A percentile compares a stretch with the other conserved stretches of the same genome.
Evolutionary conservation across 2,329 filamentous ascomycete species (phyloP).

Genomic region (Colletotrichum tamarilloi): DNA sequence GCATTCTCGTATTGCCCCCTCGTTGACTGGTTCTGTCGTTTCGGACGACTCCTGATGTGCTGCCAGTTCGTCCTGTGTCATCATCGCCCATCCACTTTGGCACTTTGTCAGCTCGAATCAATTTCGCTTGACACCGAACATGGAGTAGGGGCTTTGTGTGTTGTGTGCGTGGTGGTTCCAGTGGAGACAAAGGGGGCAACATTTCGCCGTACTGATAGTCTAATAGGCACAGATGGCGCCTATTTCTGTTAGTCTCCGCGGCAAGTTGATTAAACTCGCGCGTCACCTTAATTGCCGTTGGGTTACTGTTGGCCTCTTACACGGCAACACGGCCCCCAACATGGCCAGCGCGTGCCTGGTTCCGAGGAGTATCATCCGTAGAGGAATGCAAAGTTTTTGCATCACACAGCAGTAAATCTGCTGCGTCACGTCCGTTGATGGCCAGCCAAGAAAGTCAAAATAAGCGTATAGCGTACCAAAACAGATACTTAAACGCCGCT

Average conservation of each 20-base stretch:
- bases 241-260: background rate
- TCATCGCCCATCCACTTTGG: background rate
- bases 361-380: background rate
- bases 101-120: conserved; percentile 1
- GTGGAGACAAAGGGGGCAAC: background rate
- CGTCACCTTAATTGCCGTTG: background rate
- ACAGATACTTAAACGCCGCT: background rate
- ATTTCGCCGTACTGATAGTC: background rate
- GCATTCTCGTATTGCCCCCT: background rate
- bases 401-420: background rate
- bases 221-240: background rate
- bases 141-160: background rate
- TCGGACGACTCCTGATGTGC: background rate
- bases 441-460: background rate
- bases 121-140: conserved; percentile 16
- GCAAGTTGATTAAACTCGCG: background rate
- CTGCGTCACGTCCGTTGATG: background rate
- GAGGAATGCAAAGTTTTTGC: background rate
- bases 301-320: background rate
- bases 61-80: background rate
- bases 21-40: background rate
- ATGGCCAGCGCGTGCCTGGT: background rate
- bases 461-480: background rate
- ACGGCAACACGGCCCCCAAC: background rate
- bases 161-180: background rate